Percentiles rank a stretch among this genome's conserved stretches.
Evolutionary conservation across 176 grass and related monocot species (phyloP).

Genomic region (Bromus sterilis): DNA sequence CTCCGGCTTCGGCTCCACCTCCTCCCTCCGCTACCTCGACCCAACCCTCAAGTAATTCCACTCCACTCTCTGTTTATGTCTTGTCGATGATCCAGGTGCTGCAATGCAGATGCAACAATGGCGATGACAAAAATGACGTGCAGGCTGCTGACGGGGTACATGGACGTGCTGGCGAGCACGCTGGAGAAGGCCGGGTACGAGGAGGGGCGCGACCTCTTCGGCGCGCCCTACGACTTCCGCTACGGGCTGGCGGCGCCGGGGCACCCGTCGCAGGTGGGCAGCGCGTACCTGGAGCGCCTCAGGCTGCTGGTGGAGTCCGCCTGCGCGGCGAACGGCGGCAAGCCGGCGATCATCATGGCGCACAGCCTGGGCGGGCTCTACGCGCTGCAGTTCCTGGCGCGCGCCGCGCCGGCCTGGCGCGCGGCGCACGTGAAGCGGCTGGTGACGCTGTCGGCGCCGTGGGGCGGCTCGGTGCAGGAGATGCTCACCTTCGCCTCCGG

Average conservation of each 20-base stretch:
- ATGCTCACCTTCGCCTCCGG: constrained; percentile 77
- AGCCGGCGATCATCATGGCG: constrained; percentile 53
- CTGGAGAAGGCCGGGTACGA: constrained; percentile 70
- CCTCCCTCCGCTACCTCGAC: constrained; percentile 60
- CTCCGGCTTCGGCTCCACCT: constrained; percentile 52
- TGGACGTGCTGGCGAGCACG: constrained; percentile 47
- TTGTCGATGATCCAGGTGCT: neutral
- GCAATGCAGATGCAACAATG: neutral
- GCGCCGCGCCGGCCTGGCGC: constrained; percentile 41
- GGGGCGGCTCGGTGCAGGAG: constrained; percentile 60
- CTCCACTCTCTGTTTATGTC: neutral
- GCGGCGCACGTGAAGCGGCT: constrained; percentile 47
- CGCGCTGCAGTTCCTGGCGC: constrained; percentile 61
- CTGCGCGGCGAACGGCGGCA: constrained; percentile 37
- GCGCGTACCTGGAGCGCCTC: constrained; percentile 52
- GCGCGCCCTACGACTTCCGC: constrained; percentile 84
- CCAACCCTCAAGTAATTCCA: constrained; percentile 49
- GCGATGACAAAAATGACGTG: neutral
- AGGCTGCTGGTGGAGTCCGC: constrained; percentile 47
- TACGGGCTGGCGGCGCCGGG: constrained; percentile 62
- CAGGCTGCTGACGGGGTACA: constrained; percentile 65
- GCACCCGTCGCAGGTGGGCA: constrained; percentile 53
- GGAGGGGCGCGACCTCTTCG: constrained; percentile 57
- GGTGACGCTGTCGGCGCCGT: constrained; percentile 55
- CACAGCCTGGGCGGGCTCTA: constrained; percentile 77